Base-by-base conservation (phyloP, 768 basidiomycete genomes). In the Lentinula aciculospora region DNA sequence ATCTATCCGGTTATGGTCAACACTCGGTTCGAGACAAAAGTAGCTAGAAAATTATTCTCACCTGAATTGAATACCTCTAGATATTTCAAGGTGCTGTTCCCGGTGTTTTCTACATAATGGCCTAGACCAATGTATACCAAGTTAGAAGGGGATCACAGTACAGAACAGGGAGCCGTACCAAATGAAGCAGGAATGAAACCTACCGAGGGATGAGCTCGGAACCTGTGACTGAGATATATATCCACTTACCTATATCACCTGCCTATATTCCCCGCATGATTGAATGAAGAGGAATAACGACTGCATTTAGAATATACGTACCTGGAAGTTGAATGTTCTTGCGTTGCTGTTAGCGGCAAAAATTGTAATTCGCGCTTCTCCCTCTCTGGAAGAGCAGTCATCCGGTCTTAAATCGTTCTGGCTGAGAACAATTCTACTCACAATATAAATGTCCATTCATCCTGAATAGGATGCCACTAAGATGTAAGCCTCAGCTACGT, bases 401-500 rank as follows among this genome's bases (percentile, higher is more conserved):
- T 13, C 12, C 10, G 21, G 57, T 40, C n/a, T 40, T 59, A 32
- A 55, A 42, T 61, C 19, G 15, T 23, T 21, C 45, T 0, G 4
- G 23, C 23, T 8, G 23, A 53, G 39, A 29, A 19, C 10, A 50
- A 56, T 51, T 49, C 13, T 46, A 70, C 73, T 56, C 65, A 83
- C 83, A 85, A 56, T 76, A 76, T 81, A 66, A 77, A 82, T 48
- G 69, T 75, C 85, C 27, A 17, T 15, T 48, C 3, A 58, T 84
- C 82, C 61, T 82, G 72, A 13, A 81, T 82, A 9, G 86, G 86
- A 62, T 88, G 86, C 86, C 86, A 88, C 85, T 85, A 58, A 10
- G n/a, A 61, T 58, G 15, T 25, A 17, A 28, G 21, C 17, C 6
- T 46, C 17, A 23, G 19, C 19, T 19, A 29, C 12, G 3, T 21